Conservation (phyloP, 106 monocot genomes). For the Dioscorea dumetorum region DNA sequence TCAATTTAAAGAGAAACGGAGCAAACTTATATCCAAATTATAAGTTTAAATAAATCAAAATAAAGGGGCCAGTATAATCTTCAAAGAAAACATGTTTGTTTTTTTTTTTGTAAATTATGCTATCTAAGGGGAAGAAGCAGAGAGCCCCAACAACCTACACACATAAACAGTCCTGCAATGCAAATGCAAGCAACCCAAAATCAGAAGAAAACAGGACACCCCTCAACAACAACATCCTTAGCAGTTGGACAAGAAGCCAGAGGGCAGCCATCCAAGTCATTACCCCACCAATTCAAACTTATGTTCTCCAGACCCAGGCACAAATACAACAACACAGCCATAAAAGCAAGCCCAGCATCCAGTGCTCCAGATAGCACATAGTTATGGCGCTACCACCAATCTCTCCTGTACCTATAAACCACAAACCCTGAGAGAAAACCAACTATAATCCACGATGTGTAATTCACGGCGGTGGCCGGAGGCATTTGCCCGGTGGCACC, state of each 20-base stretch:
- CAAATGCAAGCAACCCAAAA: too few relatives aligned
- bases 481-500: conserved; percentile 76
- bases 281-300: conserved; percentile 79
- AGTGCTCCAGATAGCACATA: conserved; percentile 77
- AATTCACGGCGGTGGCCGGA: conserved; percentile 83
- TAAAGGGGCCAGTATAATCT: too few relatives aligned
- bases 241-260: conserved; percentile 77
- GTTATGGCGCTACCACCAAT: conserved; percentile 87
- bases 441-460: conserved; percentile 60
- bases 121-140: too few relatives aligned
- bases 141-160: too few relatives aligned
- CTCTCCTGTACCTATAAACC: conserved; percentile 51
- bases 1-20: too few relatives aligned
- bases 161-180: too few relatives aligned
- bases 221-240: conserved; percentile 41
- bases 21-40: too few relatives aligned
- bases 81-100: too few relatives aligned
- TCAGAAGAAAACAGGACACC: conserved; percentile 37
- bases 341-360: conserved; percentile 85
- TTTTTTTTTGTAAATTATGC: too few relatives aligned
- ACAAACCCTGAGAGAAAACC: conserved; percentile 86
- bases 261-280: conserved; percentile 75
- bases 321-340: conserved; percentile 77
- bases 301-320: conserved; percentile 51
- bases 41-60: too few relatives aligned